Evolutionary conservation across 805 yeast genomes (phyloP).

Genomic region (Yamadazyma laniorum): DNA sequence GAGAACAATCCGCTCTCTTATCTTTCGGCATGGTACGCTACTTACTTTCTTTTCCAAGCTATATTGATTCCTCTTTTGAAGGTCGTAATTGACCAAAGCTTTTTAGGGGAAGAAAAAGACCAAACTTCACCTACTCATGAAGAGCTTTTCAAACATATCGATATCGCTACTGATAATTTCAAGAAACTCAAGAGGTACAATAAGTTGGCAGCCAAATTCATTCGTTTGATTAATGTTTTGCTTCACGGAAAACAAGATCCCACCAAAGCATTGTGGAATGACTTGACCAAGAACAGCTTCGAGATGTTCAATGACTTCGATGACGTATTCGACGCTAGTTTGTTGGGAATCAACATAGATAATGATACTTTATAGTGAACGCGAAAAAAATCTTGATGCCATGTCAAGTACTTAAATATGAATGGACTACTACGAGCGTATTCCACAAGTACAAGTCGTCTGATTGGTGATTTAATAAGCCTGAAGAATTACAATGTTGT

Average conservation of each 20-base stretch:
- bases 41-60: conserved; percentile 21
- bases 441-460: neutral
- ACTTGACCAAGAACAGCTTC: conserved; percentile 10
- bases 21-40: conserved; percentile 18
- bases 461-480: neutral
- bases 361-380: neutral
- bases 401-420: too few species aligned
- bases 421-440: neutral
- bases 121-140: conserved; percentile 8
- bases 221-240: conserved; percentile 16
- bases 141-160: conserved; percentile 15
- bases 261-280: conserved; percentile 9
- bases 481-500: neutral
- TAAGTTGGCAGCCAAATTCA: conserved; percentile 20
- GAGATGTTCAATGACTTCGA: conserved; percentile 17
- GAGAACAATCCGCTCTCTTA: conserved; percentile 15
- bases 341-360: conserved; percentile 1
- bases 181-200: conserved; percentile 14
- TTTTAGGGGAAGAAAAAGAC: neutral
- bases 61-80: conserved; percentile 19
- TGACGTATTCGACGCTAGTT: conserved; percentile 13
- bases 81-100: conserved; percentile 15
- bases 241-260: conserved; percentile 13
- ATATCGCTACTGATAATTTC: conserved; percentile 13
- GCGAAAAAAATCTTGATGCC: neutral